These are phyloP conservation scores for Neopestalotiopsis sp. DNA, from an alignment of 2,329 filamentous ascomycete genomes.

Conservation along the genomic window DNA sequence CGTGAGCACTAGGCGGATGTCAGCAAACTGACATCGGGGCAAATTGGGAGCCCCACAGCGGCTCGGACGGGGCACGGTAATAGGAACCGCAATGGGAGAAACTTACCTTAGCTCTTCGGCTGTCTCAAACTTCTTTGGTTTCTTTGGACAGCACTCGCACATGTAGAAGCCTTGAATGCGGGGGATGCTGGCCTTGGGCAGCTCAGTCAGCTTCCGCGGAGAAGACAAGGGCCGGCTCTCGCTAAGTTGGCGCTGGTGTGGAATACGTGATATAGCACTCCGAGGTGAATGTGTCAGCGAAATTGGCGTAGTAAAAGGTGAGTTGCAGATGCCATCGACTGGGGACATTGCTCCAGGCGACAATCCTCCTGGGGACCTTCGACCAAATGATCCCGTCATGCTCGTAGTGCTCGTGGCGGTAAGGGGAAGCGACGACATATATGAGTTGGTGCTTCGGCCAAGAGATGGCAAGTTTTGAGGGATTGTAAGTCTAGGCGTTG, in stretches of 20 bases:
- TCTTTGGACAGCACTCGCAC: constrained; percentile 96
- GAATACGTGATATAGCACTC: constrained; percentile 47
- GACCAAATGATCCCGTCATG: constrained; percentile 49
- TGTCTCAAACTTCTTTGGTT: constrained; percentile 92
- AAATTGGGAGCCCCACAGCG: background rate
- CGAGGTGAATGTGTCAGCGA: constrained; percentile 56
- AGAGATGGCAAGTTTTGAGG: constrained; percentile 49
- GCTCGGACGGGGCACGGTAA: background rate
- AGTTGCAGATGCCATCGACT: constrained; percentile 45
- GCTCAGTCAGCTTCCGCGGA: constrained; percentile 56
- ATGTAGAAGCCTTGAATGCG: constrained; percentile 63
- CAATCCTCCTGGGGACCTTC: constrained; percentile 53
- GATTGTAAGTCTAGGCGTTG: constrained; percentile 54
- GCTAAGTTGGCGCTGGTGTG: constrained; percentile 53
- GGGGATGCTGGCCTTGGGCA: constrained; percentile 50
- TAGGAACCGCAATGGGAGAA: background rate
- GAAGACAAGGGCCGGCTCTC: constrained; percentile 47
- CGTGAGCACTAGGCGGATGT: constrained; percentile 60
- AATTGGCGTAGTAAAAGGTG: constrained; percentile 54
- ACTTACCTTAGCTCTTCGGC: constrained; percentile 82
- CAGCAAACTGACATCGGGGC: constrained; percentile 18
- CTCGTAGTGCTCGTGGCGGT: constrained; percentile 48
- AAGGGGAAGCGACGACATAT: constrained; percentile 51
- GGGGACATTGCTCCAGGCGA: constrained; percentile 50
- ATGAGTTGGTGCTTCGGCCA: constrained; percentile 52